A percentile compares a stretch with the other conserved stretches of the same genome.
Conservation (phyloP, 2,329 filamentous ascomycete genomes). For the Xylariaceae sp. region DNA sequence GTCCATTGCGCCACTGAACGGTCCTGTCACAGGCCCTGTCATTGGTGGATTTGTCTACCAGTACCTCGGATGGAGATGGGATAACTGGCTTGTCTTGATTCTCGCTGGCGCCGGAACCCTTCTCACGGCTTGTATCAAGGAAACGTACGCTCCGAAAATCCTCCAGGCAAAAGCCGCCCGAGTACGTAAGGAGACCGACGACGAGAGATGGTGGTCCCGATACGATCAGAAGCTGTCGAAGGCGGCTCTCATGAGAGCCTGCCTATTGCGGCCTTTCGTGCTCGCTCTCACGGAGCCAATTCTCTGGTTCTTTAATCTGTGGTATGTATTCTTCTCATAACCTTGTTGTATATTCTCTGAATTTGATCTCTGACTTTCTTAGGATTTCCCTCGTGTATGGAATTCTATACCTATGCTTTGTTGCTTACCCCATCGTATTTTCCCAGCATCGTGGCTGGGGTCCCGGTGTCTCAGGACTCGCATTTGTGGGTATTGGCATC, state of each 20-base stretch:
- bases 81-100: conserved; percentile 79
- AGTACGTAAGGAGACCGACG: conserved; percentile 68
- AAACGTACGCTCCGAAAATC: conserved; percentile 77
- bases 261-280: conserved; percentile 75
- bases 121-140: conserved; percentile 63
- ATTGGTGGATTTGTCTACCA: conserved; percentile 81
- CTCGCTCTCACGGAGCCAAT: conserved; percentile 84
- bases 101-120: conserved; percentile 64
- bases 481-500: conserved; percentile 73
- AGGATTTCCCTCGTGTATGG: conserved; percentile 84
- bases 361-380: conserved; percentile 4
- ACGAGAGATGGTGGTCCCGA: conserved; percentile 75
- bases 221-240: conserved; percentile 75
- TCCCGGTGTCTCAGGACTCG: conserved; percentile 71
- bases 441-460: conserved; percentile 74
- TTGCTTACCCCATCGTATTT: conserved; percentile 88
- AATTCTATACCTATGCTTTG: conserved; percentile 87
- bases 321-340: conserved; percentile 48
- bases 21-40: conserved; percentile 59
- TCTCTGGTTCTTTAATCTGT: conserved; percentile 67
- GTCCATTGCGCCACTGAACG: conserved; percentile 83
- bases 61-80: conserved; percentile 85
- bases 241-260: conserved; percentile 70
- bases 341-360: not conserved
- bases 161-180: conserved; percentile 67